A percentile compares a stretch with the other conserved stretches of the same genome.
Evolutionary conservation across 2,329 filamentous ascomycete genomes (phyloP).

Genomic region (Rhynchosporium graminicola): DNA sequence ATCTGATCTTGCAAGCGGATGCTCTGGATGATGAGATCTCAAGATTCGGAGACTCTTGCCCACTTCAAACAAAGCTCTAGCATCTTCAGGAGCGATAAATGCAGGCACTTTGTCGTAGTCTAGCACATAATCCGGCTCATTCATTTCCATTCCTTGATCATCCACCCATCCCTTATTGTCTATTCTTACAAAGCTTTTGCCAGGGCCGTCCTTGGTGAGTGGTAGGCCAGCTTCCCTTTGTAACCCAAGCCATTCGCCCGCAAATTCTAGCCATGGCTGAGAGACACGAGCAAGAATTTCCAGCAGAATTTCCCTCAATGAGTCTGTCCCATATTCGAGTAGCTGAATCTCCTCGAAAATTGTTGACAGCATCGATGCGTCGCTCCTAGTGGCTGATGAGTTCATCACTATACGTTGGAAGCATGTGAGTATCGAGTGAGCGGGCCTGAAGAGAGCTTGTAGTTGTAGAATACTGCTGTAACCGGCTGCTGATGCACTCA

Average conservation of each 20-base stretch:
- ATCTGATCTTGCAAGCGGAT: constrained; percentile 62
- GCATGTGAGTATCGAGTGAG: constrained; percentile 37
- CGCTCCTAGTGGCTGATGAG: constrained; percentile 44
- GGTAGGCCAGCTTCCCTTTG: constrained; percentile 57
- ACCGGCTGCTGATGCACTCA: constrained; percentile 33
- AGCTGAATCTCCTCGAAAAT: constrained; percentile 63
- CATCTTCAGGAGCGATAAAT: constrained; percentile 72
- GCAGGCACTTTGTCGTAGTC: constrained; percentile 66
- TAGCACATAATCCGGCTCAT: constrained; percentile 62
- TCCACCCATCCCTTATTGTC: constrained; percentile 57
- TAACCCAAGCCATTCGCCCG: constrained; percentile 76
- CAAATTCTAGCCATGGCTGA: constrained; percentile 65
- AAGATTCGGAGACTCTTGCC: constrained; percentile 76
- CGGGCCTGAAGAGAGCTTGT: constrained; percentile 39
- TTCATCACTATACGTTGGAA: constrained; percentile 38
- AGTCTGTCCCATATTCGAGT: constrained; percentile 62
- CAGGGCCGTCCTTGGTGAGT: constrained; percentile 50
- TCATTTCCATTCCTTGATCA: constrained; percentile 58
- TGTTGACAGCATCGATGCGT: constrained; percentile 62
- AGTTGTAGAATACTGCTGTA: constrained; percentile 40
- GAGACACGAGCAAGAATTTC: constrained; percentile 66
- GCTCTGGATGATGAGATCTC: constrained; percentile 67
- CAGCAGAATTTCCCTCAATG: constrained; percentile 64
- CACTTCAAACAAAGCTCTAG: constrained; percentile 73
- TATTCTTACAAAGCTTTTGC: constrained; percentile 61